Base-by-base conservation (phyloP, 768 basidiomycete species). In the Suillus clintonianus region DNA sequence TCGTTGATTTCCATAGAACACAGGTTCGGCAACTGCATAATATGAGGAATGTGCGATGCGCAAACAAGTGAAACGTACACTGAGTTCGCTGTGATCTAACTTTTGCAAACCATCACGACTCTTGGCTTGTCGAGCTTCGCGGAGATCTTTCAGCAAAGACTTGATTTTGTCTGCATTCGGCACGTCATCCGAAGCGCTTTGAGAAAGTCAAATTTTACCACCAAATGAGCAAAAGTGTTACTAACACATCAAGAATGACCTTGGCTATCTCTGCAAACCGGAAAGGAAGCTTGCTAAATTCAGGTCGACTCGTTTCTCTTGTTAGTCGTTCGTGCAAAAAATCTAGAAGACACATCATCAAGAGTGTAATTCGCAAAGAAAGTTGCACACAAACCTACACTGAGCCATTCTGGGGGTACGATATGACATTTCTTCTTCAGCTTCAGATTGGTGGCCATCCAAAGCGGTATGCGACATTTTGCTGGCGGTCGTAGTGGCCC, bases 401-500 rank as follows among this genome's bases (percentile, higher is more conserved):
- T 86, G 34, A 99, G 80, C 97, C 97, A 99, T 36, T 85, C 82
- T 4, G 97, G 97, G 1, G 94, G 83, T 15, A 98, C 83, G 57
- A 99, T 94, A 68, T 93, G 89, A 65, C 97, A 98, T 77, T 95
- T 96, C 74, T 92, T 91, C 82, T 98, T 97, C 71, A 89, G 74
- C 78, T 99, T 99, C 57, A 99, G 80, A 71, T 97, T 94, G 3
- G 92, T 80, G 0, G 97, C 97, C 82, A 99, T 89, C 97, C 97
- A 99, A 4, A 99, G 80, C 1, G 97, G 97, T n/a, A 99, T 87
- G 67, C 84, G 84, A 42, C 89, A 83, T 74, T 91, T 91, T 62
- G 86, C 84, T 6, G 97, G 97, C 1, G 97, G 96, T 7, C 89
- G 83, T 60, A 99, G 85, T 22, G 97, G 97, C 3, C 97, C 97